These are phyloP conservation scores for Eucalyptus pauciflora DNA, from an alignment of 345 rosid genomes.

Conservation along the genomic window DNA sequence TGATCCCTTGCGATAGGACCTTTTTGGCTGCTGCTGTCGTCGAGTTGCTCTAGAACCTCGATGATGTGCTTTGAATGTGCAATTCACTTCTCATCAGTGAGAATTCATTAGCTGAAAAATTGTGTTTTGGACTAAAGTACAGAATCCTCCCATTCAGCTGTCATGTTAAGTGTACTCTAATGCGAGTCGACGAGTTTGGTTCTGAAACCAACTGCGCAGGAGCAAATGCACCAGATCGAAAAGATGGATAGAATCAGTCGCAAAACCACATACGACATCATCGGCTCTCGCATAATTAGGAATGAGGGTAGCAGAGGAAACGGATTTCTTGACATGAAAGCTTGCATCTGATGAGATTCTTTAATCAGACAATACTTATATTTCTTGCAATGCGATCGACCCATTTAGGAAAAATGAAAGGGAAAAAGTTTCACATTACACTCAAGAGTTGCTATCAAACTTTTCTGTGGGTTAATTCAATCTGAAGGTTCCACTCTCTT, in stretches of 20 bases:
- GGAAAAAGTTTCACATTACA: neutral
- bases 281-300: neutral
- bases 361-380: neutral
- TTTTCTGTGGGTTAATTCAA: neutral
- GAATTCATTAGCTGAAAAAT: neutral
- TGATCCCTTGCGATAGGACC: neutral
- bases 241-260: neutral
- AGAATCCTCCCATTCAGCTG: neutral
- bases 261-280: neutral
- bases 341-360: neutral
- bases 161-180: neutral
- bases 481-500: conserved; percentile 16
- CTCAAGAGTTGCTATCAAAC: neutral
- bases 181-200: neutral
- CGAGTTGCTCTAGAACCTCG: neutral
- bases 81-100: neutral
- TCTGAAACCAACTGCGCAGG: neutral
- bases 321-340: neutral
- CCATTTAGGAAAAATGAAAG: neutral
- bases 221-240: neutral
- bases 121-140: neutral
- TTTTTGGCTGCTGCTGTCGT: neutral
- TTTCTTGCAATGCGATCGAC: neutral
- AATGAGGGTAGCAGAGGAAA: neutral
- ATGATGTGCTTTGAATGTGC: neutral